Percentiles rank a stretch among this genome's conserved stretches.
Evolutionary conservation across 768 basidiomycete genomes (phyloP).

Genomic region (Galerina marginata): DNA sequence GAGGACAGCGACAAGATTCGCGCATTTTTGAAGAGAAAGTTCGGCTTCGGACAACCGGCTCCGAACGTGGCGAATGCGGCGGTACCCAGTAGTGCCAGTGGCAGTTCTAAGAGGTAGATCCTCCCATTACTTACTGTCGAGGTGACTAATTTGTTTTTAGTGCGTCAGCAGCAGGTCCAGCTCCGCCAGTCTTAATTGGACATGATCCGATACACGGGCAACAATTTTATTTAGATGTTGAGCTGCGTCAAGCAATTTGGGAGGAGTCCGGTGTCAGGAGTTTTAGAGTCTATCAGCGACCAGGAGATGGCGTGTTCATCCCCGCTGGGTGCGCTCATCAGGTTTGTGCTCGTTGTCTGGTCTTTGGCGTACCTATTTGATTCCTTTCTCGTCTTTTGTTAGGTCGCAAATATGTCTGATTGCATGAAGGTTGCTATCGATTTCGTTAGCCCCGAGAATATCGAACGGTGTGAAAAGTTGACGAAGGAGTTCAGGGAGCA

Average conservation of each 20-base stretch:
- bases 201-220: constrained; percentile 93
- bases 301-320: constrained; percentile 94
- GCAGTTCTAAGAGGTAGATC: constrained; percentile 8
- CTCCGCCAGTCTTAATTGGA: constrained; percentile 37
- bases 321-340: constrained; percentile 94
- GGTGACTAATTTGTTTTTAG: not conserved
- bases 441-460: constrained; percentile 94
- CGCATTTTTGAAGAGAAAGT: constrained; percentile 70
- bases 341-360: constrained; percentile 46
- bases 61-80: constrained; percentile 4
- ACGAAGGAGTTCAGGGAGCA: constrained; percentile 90
- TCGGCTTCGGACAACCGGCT: constrained; percentile 33
- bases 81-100: not conserved
- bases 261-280: constrained; percentile 74
- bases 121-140: not conserved
- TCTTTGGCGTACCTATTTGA: not conserved
- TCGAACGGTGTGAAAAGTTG: constrained; percentile 81
- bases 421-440: constrained; percentile 96
- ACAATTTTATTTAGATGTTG: constrained; percentile 80
- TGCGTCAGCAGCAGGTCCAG: constrained; percentile 28
- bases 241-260: constrained; percentile 68
- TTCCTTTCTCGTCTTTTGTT: constrained; percentile 6
- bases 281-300: constrained; percentile 86
- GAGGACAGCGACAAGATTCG: constrained; percentile 83
- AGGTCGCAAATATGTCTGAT: constrained; percentile 94